These are phyloP conservation scores for Entomortierella parvispora DNA, from an alignment of 192 early-diverging fungal genomes.

Conservation along the genomic window DNA sequence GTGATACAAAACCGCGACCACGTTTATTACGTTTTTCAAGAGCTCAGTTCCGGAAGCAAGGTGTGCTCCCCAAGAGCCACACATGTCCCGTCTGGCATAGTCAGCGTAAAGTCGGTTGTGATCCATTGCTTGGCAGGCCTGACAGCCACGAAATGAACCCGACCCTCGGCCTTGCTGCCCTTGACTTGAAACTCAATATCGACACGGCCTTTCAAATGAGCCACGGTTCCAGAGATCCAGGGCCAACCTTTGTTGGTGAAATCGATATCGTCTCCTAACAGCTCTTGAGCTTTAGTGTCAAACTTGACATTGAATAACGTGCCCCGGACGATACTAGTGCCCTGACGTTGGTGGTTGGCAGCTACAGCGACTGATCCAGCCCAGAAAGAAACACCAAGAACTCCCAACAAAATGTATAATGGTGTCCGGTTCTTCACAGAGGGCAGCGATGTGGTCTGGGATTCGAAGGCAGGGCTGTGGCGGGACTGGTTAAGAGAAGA, in stretches of 20 bases:
- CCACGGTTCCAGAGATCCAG: constrained; percentile 71
- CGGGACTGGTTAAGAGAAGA: constrained; percentile 41
- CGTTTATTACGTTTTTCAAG: no score
- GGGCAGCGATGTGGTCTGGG: constrained; percentile 46
- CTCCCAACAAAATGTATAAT: constrained; percentile 37
- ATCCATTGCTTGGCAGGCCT: constrained; percentile 52
- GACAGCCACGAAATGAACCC: constrained; percentile 54
- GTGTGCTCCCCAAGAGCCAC: constrained; percentile 29
- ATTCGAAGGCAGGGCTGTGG: constrained; percentile 30
- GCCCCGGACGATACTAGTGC: constrained; percentile 62
- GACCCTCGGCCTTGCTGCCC: constrained; percentile 58
- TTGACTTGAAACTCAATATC: constrained; percentile 63
- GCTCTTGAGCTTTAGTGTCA: constrained; percentile 54
- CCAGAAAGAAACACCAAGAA: constrained; percentile 62
- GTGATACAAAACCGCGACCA: no score
- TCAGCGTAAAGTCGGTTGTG: constrained; percentile 56
- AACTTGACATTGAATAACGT: constrained; percentile 69
- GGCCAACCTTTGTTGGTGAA: constrained; percentile 63
- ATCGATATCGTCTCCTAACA: constrained; percentile 64
- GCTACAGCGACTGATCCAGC: constrained; percentile 58
- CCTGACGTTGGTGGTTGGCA: constrained; percentile 67
- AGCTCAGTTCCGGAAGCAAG: constrained; percentile 15
- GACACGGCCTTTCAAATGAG: constrained; percentile 68
- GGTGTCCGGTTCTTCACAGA: constrained; percentile 20
- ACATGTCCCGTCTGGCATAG: constrained; percentile 45